phyloP scores from a whole-genome alignment of 768 basidiomycete species.

The Auricularia sp. region DNA sequence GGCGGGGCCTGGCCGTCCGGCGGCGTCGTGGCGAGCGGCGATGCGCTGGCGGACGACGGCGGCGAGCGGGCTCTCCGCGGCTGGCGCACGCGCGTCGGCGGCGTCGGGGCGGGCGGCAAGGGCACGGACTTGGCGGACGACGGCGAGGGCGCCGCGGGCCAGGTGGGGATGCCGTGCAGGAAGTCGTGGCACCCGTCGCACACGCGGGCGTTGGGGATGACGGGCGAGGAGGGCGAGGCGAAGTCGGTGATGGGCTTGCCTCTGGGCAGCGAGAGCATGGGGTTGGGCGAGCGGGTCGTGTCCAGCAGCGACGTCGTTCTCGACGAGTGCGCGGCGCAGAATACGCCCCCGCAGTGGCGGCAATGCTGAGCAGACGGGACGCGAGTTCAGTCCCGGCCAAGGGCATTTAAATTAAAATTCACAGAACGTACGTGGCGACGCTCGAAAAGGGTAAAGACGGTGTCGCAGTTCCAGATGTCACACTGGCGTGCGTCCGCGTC shows the following conservation, averaged over 20 bases:
- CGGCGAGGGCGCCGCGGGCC: neutral
- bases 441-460: conserved; percentile 55
- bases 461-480: conserved; percentile 65
- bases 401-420: too few relatives aligned
- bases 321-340: conserved; percentile 53
- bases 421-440: conserved; percentile 56
- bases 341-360: conserved; percentile 75
- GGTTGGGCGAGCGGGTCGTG: conserved; percentile 59
- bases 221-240: conserved; percentile 49
- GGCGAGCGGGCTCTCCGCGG: conserved; percentile 22
- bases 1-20: conserved; percentile 15
- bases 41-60: conserved; percentile 27
- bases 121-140: conserved; percentile 21
- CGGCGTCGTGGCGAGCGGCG: conserved; percentile 18
- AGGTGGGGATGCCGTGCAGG: conserved; percentile 43
- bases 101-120: conserved; percentile 30
- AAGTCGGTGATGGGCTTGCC: conserved; percentile 48
- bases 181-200: conserved; percentile 73
- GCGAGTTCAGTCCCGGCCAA: too few relatives aligned
- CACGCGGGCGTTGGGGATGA: conserved; percentile 43
- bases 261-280: conserved; percentile 44
- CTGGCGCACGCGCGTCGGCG: conserved; percentile 21
- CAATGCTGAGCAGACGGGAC: conserved; percentile 47
- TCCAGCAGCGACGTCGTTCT: conserved; percentile 58
- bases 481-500: conserved; percentile 52